phyloP scores from a whole-genome alignment of 2,329 filamentous ascomycete genomes.

The Lachnellula hyalina region DNA sequence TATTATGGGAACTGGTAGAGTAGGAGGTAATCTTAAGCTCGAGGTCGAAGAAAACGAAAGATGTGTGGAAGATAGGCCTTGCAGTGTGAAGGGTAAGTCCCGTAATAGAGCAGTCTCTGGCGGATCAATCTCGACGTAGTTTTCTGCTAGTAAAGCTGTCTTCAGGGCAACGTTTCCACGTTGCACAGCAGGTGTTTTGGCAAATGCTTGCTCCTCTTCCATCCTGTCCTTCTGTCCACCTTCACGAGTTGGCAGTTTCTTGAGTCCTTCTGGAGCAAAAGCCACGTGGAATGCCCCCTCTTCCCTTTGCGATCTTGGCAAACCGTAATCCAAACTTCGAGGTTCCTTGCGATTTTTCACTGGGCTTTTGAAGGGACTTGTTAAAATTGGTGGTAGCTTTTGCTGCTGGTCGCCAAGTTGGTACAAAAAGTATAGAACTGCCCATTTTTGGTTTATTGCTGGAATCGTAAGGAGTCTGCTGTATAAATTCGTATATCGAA shows the following conservation, averaged over 20 bases:
- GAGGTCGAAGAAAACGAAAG: slow-evolving; percentile 68
- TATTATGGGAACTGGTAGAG: slow-evolving; percentile 76
- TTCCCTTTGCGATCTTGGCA: slow-evolving; percentile 35
- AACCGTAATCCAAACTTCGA: slow-evolving; percentile 16
- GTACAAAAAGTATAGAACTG: slow-evolving; percentile 86
- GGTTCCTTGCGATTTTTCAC: slow-evolving; percentile 18
- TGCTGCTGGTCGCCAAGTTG: slow-evolving; percentile 63
- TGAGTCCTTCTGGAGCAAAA: slow-evolving; percentile 48
- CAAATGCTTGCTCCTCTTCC: slow-evolving; percentile 27
- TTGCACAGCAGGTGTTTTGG: slow-evolving; percentile 23
- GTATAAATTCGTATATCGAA: slow-evolving; percentile 86
- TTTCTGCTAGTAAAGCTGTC: slow-evolving; percentile 51
- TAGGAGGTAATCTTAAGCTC: slow-evolving; percentile 69
- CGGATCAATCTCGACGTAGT: slow-evolving; percentile 52
- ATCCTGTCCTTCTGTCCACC: slow-evolving; percentile 30
- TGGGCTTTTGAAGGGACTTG: slow-evolving; percentile 31
- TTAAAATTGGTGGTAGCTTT: slow-evolving; percentile 19
- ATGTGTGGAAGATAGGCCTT: slow-evolving; percentile 84
- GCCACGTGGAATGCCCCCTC: slow-evolving; percentile 36
- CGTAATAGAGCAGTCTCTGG: slow-evolving; percentile 63
- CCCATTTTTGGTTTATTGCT: slow-evolving; percentile 93
- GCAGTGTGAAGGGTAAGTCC: slow-evolving; percentile 87
- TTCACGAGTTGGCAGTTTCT: slow-evolving; percentile 27
- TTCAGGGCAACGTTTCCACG: slow-evolving; percentile 35
- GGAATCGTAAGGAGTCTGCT: slow-evolving; percentile 83